A percentile compares a stretch with the other conserved stretches of the same genome.
These are phyloP conservation scores for Coccomyxa sp. DNA, from an alignment of 139 green algal species.

Conservation along the genomic window DNA sequence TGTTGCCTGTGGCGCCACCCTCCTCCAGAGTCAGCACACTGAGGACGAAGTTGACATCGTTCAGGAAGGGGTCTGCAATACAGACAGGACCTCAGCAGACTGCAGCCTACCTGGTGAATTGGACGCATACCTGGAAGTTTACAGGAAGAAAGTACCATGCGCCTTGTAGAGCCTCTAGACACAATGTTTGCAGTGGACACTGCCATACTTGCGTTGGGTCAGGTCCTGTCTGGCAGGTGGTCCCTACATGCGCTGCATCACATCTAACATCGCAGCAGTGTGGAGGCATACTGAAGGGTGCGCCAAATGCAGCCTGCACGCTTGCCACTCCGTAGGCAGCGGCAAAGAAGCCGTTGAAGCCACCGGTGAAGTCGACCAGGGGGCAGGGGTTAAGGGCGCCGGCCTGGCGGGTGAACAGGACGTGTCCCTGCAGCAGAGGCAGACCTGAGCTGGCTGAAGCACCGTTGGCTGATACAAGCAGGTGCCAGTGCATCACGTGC, in stretches of 20 bases:
- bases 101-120: too few species aligned
- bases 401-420: constrained; percentile 19
- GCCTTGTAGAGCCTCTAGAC: too few species aligned
- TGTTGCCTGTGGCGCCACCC: constrained; percentile 24
- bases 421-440: constrained; percentile 19
- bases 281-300: not conserved
- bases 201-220: not conserved
- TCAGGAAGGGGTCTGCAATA: constrained; percentile 22
- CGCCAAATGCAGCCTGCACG: constrained; percentile 6
- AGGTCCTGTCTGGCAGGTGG: not conserved
- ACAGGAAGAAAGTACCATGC: too few species aligned
- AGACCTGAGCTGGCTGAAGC: not conserved
- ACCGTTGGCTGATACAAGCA: not conserved
- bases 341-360: constrained; percentile 27
- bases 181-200: too few species aligned
- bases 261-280: not conserved
- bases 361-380: constrained; percentile 12
- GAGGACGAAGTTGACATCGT: constrained; percentile 27
- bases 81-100: not conserved
- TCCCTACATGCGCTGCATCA: not conserved
- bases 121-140: too few species aligned
- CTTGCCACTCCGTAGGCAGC: constrained; percentile 14
- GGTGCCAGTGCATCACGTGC: not conserved
- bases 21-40: constrained; percentile 29
- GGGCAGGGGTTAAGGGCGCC: constrained; percentile 19